Base-by-base conservation (phyloP, 2,329 filamentous ascomycete species). In the Phyllosticta citribraziliensis region DNA sequence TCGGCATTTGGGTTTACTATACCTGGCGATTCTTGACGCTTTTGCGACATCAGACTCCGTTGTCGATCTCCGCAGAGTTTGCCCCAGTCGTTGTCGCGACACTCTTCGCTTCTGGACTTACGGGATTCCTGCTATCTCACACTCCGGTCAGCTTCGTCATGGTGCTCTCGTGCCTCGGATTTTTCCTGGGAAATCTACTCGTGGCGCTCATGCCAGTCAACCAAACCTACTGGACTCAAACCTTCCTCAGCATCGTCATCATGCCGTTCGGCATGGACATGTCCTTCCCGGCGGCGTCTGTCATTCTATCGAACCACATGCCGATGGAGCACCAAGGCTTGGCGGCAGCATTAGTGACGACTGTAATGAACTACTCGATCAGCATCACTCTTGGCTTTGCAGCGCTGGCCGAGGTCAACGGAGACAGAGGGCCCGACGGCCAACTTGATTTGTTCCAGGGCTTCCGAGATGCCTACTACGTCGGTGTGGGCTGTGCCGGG, bases 1-100 rank as follows among this genome's bases (percentile, higher is more conserved):
- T 70, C 52, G 70, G 69, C 52, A 63, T 71, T 56, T 75, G 73
- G 73, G 67, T 74, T 55, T 73, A 69, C 65, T 74, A 74, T 64
- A 69, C 66, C 33, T 72, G 69, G 64, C 67, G 69, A 11, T 74
- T 73, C 62, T 67, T 75, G 6, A 65, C 69, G 52, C 62, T 68
- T 20, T 60, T 73, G 14, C 72, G 73, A n/a, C 61, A 63, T 14
- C 63, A 66, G 33, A 67, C 71, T 11, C 70, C 73, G 2, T 68
- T 75, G 24, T 64, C 64, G 19, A 67, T 70, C 3, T 67, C 72
- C 5, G 72, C 73, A 17, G 65, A 73, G 52, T 73, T 67, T 61
- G 64, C 67, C 0, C 73, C 73, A 40, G 69, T 68, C 9, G 64
- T 72, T 54, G 58, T 75, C 8, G 69, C 67, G 35, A 73, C 73